These are phyloP conservation scores for Capronia coronata DNA, from an alignment of 2,329 filamentous ascomycete species.

Conservation along the genomic window DNA sequence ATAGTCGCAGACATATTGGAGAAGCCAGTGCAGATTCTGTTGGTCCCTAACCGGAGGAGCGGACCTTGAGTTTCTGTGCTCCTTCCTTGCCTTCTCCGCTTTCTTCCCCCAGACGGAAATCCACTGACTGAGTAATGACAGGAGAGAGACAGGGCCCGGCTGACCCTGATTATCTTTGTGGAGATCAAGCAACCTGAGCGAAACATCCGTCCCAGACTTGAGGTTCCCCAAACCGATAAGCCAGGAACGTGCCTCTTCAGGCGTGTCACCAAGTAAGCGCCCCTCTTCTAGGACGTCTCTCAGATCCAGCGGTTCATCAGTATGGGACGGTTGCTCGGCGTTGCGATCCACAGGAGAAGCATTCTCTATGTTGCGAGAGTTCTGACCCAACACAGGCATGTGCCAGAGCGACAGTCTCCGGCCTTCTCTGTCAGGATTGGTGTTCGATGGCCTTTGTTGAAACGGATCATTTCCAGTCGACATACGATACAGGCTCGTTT, in stretches of 20 bases:
- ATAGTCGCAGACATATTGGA: constrained; percentile 23
- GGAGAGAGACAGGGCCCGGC: constrained; percentile 11
- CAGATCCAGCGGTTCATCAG: constrained; percentile 3
- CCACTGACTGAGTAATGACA: constrained; percentile 20
- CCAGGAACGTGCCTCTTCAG: constrained; percentile 23
- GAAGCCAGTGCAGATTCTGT: constrained; percentile 23
- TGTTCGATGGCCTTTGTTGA: constrained; percentile 15
- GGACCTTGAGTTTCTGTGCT: constrained; percentile 17
- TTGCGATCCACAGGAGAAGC: constrained; percentile 5
- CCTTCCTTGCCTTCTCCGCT: constrained; percentile 17
- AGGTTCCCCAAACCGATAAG: constrained; percentile 20
- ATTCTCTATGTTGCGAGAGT: constrained; percentile 9
- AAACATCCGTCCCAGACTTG: constrained; percentile 25
- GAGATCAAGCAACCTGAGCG: constrained; percentile 15
- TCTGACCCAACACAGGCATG: constrained; percentile 9
- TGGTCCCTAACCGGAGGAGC: constrained; percentile 16
- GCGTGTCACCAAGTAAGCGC: constrained; percentile 7
- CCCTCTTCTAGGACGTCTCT: constrained; percentile 14
- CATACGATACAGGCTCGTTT: constrained; percentile 19
- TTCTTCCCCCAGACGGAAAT: constrained; percentile 19
- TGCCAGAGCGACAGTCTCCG: constrained; percentile 17
- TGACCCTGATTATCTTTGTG: constrained; percentile 9
- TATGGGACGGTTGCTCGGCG: constrained; percentile 7
- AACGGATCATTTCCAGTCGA: constrained; percentile 22
- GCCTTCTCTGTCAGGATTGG: constrained; percentile 7